These are phyloP conservation scores for Cercospora zeina DNA, from an alignment of 2,329 filamentous ascomycete species.

Conservation along the genomic window DNA sequence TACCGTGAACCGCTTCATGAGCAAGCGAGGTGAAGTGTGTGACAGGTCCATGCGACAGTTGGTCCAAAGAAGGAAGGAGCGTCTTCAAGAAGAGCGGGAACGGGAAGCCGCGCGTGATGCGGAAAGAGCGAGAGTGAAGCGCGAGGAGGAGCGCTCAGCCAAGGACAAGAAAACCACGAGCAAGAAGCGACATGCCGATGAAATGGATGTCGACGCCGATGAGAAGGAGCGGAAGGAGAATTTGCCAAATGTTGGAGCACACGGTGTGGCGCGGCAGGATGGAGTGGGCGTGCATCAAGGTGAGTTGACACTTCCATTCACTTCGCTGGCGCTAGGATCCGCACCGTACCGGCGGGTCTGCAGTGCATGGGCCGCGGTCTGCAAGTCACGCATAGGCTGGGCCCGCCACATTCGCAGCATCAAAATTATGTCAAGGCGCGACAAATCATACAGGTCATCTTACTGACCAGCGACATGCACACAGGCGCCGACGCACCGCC, in stretches of 20 bases:
- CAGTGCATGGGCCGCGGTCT: not conserved
- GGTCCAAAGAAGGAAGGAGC: conserved; percentile 64
- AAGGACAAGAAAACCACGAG: conserved; percentile 35
- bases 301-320: conserved; percentile 37
- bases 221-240: conserved; percentile 74
- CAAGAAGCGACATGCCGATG: conserved; percentile 39
- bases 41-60: conserved; percentile 73
- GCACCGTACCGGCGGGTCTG: not conserved
- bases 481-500: conserved; percentile 37
- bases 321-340: not conserved
- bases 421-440: not conserved
- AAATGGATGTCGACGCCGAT: conserved; percentile 45
- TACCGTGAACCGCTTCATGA: conserved; percentile 46
- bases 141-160: conserved; percentile 35
- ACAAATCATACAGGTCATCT: not conserved
- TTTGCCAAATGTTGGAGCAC: conserved; percentile 58
- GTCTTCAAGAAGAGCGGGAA: conserved; percentile 56
- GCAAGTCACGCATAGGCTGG: not conserved
- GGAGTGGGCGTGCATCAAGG: conserved; percentile 62
- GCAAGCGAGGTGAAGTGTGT: conserved; percentile 62
- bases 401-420: not conserved
- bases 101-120: conserved; percentile 53
- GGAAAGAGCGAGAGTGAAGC: conserved; percentile 41
- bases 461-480: conserved; percentile 18
- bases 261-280: conserved; percentile 64